A percentile compares a stretch with the other conserved stretches of the same genome.
phyloP scores from a whole-genome alignment of 140 eudicot genomes.

The Stevia rebaudiana region DNA sequence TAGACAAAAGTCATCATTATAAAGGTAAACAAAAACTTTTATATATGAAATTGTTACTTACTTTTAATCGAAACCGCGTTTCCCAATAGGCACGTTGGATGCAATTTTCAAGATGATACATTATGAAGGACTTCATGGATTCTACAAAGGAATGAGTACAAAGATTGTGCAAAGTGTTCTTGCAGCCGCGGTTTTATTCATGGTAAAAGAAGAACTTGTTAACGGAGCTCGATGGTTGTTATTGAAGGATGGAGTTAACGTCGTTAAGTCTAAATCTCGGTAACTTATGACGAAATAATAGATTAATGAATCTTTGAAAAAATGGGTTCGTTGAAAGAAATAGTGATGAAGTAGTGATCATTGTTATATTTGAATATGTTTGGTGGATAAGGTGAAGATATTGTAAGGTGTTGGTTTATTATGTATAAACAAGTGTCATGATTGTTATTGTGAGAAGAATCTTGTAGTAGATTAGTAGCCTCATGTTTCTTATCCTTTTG shows the following conservation, averaged over 20 bases:
- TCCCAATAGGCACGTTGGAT: slow-evolving; percentile 63
- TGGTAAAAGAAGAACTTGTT: slow-evolving; percentile 95
- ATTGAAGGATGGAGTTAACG: slow-evolving; percentile 40
- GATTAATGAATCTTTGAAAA: not conserved
- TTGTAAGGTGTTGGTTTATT: slow-evolving; percentile 28
- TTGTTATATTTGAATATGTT: slow-evolving; percentile 9
- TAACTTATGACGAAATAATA: slow-evolving; percentile 9
- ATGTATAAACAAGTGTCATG: slow-evolving; percentile 18
- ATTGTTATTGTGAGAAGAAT: slow-evolving; percentile 22
- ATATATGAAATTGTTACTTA: not conserved
- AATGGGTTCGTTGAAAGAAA: slow-evolving; percentile 13
- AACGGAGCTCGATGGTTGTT: slow-evolving; percentile 69
- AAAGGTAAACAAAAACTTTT: slow-evolving; percentile 41
- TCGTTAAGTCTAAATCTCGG: slow-evolving; percentile 31
- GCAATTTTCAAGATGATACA: slow-evolving; percentile 80
- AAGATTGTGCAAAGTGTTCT: slow-evolving; percentile 93
- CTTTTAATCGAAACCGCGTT: slow-evolving; percentile 7
- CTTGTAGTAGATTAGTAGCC: too few species aligned
- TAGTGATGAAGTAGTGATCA: slow-evolving; percentile 14
- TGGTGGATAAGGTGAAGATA: slow-evolving; percentile 25
- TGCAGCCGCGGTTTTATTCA: slow-evolving; percentile 92
- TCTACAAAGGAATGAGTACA: slow-evolving; percentile 90
- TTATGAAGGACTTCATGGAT: slow-evolving; percentile 78
- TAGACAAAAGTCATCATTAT: slow-evolving; percentile 72
- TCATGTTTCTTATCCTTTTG: slow-evolving; percentile 26